Conservation (phyloP, 768 basidiomycete species). For the Coprinopsis sp. region DNA sequence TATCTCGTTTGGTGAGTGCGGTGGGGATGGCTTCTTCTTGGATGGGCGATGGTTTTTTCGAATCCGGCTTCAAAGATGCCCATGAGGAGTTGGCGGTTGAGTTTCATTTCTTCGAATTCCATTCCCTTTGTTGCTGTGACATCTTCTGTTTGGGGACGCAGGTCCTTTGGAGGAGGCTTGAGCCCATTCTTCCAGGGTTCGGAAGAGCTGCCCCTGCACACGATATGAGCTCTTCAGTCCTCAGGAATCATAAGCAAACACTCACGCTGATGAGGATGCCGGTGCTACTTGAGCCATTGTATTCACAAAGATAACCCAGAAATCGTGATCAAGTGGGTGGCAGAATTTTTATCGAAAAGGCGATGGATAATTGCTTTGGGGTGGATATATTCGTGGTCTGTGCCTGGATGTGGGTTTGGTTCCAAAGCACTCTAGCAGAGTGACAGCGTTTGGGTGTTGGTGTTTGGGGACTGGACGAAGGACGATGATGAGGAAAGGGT, state of each 20-base stretch:
- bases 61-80: slow-evolving; percentile 99
- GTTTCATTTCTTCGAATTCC: slow-evolving; percentile 93
- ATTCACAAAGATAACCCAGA: too few relatives aligned
- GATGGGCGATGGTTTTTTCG: slow-evolving; percentile 93
- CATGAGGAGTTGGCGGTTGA: slow-evolving; percentile 95
- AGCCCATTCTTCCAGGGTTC: slow-evolving; percentile 73
- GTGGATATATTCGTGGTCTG: too few relatives aligned
- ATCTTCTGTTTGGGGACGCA: slow-evolving; percentile 95
- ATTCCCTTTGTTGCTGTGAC: slow-evolving; percentile 90
- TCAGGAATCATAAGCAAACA: background rate
- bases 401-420: too few relatives aligned
- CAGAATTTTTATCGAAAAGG: too few relatives aligned
- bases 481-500: too few relatives aligned
- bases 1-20: slow-evolving; percentile 87
- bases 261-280: slow-evolving; percentile 30
- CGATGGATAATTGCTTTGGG: too few relatives aligned
- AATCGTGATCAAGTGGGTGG: too few relatives aligned
- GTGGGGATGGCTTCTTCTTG: slow-evolving; percentile 99
- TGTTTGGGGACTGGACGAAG: too few relatives aligned
- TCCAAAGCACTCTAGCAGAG: too few relatives aligned
- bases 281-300: slow-evolving; percentile 28
- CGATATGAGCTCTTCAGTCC: background rate
- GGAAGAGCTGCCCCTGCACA: slow-evolving; percentile 24
- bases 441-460: too few relatives aligned
- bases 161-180: slow-evolving; percentile 84